Percentiles rank a stretch among this genome's conserved stretches.
Evolutionary conservation across 2,329 filamentous ascomycete genomes (phyloP).

Genomic region (Colletotrichum sidae): DNA sequence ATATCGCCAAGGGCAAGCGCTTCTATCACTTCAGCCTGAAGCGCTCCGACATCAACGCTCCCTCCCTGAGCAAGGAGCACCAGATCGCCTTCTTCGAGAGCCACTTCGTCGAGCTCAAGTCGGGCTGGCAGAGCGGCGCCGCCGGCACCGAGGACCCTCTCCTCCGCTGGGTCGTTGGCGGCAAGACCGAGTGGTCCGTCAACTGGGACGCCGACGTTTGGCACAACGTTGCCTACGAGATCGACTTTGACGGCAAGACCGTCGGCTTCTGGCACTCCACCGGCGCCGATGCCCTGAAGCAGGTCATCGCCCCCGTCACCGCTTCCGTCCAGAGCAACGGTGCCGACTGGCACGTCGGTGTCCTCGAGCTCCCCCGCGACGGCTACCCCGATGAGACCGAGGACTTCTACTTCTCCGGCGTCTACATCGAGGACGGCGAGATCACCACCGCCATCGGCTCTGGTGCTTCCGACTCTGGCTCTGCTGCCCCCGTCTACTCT

Average conservation of each 20-base stretch:
- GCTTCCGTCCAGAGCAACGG: slow-evolving; percentile 74
- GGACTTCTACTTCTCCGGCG: slow-evolving; percentile 79
- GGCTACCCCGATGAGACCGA: slow-evolving; percentile 67
- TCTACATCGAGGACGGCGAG: slow-evolving; percentile 70
- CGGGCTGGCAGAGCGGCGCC: slow-evolving; percentile 68
- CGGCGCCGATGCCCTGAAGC: slow-evolving; percentile 65
- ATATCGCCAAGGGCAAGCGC: slow-evolving; percentile 73
- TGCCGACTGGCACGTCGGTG: slow-evolving; percentile 79
- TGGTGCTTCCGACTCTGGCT: slow-evolving; percentile 22
- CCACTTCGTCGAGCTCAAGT: slow-evolving; percentile 82
- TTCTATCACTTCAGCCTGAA: slow-evolving; percentile 81
- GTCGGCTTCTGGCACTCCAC: slow-evolving; percentile 80
- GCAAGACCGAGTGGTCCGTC: slow-evolving; percentile 71
- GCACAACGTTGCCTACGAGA: slow-evolving; percentile 82
- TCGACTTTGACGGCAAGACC: slow-evolving; percentile 72
- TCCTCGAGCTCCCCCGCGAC: slow-evolving; percentile 71
- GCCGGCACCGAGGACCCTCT: slow-evolving; percentile 59
- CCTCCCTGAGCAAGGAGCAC: slow-evolving; percentile 73
- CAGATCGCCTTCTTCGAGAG: slow-evolving; percentile 74
- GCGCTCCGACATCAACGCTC: slow-evolving; percentile 68
- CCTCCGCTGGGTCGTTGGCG: slow-evolving; percentile 74
- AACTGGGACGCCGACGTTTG: slow-evolving; percentile 72
- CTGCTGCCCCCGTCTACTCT: slow-evolving; percentile 9
- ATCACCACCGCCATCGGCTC: slow-evolving; percentile 45
- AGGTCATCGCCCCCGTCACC: slow-evolving; percentile 70